These are phyloP conservation scores for Citeromyces matritensis DNA, from an alignment of 805 yeast species.

Conservation along the genomic window DNA sequence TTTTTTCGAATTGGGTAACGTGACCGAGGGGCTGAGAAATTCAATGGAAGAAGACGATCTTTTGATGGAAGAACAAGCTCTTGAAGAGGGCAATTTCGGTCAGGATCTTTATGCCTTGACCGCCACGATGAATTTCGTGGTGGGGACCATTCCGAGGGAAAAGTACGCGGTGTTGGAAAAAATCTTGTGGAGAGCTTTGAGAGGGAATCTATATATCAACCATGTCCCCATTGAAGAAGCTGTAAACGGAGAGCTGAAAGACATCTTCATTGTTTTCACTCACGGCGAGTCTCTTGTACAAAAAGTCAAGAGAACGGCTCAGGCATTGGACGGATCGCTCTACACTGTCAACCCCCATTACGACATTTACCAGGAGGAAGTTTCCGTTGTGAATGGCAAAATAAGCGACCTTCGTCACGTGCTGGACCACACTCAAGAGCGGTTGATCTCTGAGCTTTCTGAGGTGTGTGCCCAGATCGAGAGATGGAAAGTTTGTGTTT, in stretches of 20 bases:
- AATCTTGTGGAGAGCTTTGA: slow-evolving; percentile 80
- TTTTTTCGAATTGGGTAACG: slow-evolving; percentile 15
- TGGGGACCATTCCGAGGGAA: slow-evolving; percentile 69
- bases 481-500: slow-evolving; percentile 54
- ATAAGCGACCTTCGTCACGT: slow-evolving; percentile 31
- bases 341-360: slow-evolving; percentile 37
- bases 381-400: slow-evolving; percentile 31
- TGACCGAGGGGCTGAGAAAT: slow-evolving; percentile 10
- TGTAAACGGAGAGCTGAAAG: slow-evolving; percentile 46
- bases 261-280: slow-evolving; percentile 77
- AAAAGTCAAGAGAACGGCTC: slow-evolving; percentile 67
- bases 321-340: slow-evolving; percentile 74
- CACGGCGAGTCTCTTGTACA: slow-evolving; percentile 67
- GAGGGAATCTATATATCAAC: slow-evolving; percentile 82
- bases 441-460: slow-evolving; percentile 63
- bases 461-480: slow-evolving; percentile 64
- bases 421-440: slow-evolving; percentile 45
- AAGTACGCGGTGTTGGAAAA: slow-evolving; percentile 62
- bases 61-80: slow-evolving; percentile 10
- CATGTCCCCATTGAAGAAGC: slow-evolving; percentile 59
- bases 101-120: slow-evolving; percentile 15
- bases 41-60: slow-evolving; percentile 11
- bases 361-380: slow-evolving; percentile 24
- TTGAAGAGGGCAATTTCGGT: slow-evolving; percentile 7
- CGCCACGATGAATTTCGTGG: slow-evolving; percentile 31